Conservation (phyloP, 306 rosid genomes). For the Pyrus betulifolia region DNA sequence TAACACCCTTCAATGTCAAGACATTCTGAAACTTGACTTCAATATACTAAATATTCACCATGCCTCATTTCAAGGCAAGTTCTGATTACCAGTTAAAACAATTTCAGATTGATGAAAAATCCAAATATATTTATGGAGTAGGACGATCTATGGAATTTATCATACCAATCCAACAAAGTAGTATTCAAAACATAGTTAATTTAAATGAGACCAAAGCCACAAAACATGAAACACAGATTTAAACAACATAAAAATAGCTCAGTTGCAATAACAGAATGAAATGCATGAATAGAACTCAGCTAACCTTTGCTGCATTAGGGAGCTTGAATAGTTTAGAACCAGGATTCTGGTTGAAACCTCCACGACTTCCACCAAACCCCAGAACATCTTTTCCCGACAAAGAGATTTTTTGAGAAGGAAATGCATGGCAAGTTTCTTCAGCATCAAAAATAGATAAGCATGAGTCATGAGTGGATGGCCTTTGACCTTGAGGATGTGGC, state of each 20-base stretch:
- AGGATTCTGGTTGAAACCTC: slow-evolving; percentile 29
- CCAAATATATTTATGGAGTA: neutral
- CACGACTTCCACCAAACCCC: slow-evolving; percentile 27
- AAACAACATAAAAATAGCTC: neutral
- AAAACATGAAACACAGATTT: neutral
- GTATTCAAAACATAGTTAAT: neutral
- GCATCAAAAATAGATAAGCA: slow-evolving; percentile 74
- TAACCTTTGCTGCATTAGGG: slow-evolving; percentile 47
- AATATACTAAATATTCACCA: neutral
- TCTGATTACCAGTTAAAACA: neutral
- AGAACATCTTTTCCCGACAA: slow-evolving; percentile 31
- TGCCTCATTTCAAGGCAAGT: neutral
- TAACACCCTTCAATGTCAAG: neutral
- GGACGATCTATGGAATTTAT: neutral
- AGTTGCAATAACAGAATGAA: slow-evolving; percentile 10
- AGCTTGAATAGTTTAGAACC: slow-evolving; percentile 39
- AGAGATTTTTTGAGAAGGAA: slow-evolving; percentile 49
- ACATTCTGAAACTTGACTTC: neutral
- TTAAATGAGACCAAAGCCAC: neutral
- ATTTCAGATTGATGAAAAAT: neutral
- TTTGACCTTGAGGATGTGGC: slow-evolving; percentile 36
- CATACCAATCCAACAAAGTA: neutral
- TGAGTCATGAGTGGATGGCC: slow-evolving; percentile 30
- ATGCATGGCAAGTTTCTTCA: slow-evolving; percentile 83
- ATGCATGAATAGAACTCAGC: slow-evolving; percentile 6